Percentiles rank a stretch among this genome's conserved stretches.
phyloP scores from a whole-genome alignment of 495 filamentous ascomycete genomes.

The Trichoderma orchidacearum region DNA sequence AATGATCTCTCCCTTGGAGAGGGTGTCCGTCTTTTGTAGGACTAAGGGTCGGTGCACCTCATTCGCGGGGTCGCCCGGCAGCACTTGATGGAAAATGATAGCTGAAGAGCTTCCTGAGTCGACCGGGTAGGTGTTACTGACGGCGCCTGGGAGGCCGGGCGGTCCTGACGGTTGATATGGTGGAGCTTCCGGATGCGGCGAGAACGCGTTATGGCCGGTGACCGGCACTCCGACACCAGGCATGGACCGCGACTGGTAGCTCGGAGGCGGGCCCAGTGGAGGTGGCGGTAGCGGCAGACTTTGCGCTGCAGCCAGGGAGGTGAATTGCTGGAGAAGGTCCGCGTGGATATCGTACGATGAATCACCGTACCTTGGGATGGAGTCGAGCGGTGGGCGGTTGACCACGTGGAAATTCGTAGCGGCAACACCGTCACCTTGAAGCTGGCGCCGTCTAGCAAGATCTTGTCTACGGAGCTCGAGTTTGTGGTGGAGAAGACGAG shows the following conservation, averaged over 20 bases:
- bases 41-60: slow-evolving; percentile 40
- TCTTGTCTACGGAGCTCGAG: slow-evolving; percentile 61
- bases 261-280: slow-evolving; percentile 2
- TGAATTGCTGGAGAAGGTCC: slow-evolving; percentile 29
- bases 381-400: background rate
- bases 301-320: slow-evolving; percentile 3
- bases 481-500: slow-evolving; percentile 70
- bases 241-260: background rate
- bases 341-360: slow-evolving; percentile 20
- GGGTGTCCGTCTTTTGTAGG: slow-evolving; percentile 59
- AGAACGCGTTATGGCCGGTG: no score
- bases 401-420: slow-evolving; percentile 12
- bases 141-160: no score
- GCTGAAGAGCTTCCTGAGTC: background rate
- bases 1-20: slow-evolving; percentile 57
- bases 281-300: slow-evolving; percentile 1
- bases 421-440: slow-evolving; percentile 9
- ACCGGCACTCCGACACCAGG: background rate
- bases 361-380: slow-evolving; percentile 4
- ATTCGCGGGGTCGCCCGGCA: background rate
- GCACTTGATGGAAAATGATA: background rate
- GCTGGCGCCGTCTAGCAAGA: slow-evolving; percentile 29
- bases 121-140: no score
- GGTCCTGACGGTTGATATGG: background rate
- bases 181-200: background rate